A percentile compares a stretch with the other conserved stretches of the same genome.
Evolutionary conservation across 345 rosid species (phyloP).

Genomic region (Eucalyptus sp.): DNA sequence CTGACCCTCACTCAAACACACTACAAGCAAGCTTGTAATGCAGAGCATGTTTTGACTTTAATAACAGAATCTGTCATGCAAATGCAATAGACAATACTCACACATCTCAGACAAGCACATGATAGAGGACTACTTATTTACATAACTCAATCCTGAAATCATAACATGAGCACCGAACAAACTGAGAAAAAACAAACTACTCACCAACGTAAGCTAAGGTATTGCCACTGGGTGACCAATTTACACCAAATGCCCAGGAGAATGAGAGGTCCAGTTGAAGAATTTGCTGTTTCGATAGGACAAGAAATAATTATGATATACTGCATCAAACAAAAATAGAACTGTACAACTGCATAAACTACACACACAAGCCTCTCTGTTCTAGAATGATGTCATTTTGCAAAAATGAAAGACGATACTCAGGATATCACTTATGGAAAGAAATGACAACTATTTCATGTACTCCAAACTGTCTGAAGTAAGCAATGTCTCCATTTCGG

Average conservation of each 20-base stretch:
- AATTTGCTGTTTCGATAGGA: constrained; percentile 62
- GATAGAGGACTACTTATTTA: not conserved
- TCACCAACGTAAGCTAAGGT: constrained; percentile 96
- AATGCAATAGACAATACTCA: not conserved
- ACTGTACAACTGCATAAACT: not conserved
- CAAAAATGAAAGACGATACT: not conserved
- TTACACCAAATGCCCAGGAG: constrained; percentile 99
- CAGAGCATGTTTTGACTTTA: not conserved
- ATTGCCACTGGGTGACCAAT: constrained; percentile 98
- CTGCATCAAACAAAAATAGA: not conserved
- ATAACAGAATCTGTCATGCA: not conserved
- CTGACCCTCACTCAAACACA: not conserved
- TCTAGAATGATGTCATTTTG: not conserved
- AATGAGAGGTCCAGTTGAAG: constrained; percentile 95
- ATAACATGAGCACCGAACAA: not conserved
- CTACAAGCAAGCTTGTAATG: not conserved
- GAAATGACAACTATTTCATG: not conserved
- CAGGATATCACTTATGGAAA: not conserved
- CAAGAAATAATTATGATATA: not conserved
- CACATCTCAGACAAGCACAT: not conserved
- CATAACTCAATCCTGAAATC: not conserved
- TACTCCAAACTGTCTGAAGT: not conserved
- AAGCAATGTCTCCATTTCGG: not conserved
- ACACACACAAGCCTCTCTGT: not conserved
- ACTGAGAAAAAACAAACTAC: constrained; percentile 18